Evolutionary conservation across 495 filamentous ascomycete species (phyloP).

Genomic region (Delitschia confertaspora): DNA sequence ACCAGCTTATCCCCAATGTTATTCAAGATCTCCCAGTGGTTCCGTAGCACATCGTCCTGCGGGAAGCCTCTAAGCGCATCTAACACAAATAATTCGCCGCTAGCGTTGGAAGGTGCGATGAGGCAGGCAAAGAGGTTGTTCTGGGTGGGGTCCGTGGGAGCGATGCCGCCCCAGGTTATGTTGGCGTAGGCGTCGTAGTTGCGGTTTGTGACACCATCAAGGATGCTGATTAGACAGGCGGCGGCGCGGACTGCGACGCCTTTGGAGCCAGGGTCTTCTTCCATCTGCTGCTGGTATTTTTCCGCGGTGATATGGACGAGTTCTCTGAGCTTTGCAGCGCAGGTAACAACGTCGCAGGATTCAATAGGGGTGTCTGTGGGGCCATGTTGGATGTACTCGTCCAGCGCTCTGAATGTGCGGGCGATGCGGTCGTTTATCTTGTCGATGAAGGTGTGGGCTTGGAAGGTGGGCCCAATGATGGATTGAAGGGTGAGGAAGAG

Average conservation of each 20-base stretch:
- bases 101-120: constrained; percentile 9
- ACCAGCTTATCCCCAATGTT: constrained; percentile 8
- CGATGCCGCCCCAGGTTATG: constrained; percentile 13
- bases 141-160: constrained; percentile 6
- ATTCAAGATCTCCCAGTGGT: constrained; percentile 14
- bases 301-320: constrained; percentile 11
- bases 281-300: constrained; percentile 9
- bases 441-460: constrained; percentile 23
- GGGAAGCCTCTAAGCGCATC: constrained; percentile 17
- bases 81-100: constrained; percentile 10
- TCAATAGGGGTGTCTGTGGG: constrained; percentile 5
- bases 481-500: constrained; percentile 12
- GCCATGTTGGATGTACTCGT: constrained; percentile 18
- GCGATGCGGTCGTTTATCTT: constrained; percentile 20
- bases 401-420: constrained; percentile 19
- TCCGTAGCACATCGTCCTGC: constrained; percentile 16
- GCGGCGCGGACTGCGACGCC: constrained; percentile 15
- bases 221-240: constrained; percentile 19
- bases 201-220: constrained; percentile 17
- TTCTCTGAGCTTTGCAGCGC: constrained; percentile 14
- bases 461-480: constrained; percentile 19
- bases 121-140: constrained; percentile 21
- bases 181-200: constrained; percentile 21
- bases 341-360: constrained; percentile 12
- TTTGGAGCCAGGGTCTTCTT: background rate